These are phyloP conservation scores for Aspergillus sp. DNA, from an alignment of 2,329 filamentous ascomycete species.

Conservation along the genomic window DNA sequence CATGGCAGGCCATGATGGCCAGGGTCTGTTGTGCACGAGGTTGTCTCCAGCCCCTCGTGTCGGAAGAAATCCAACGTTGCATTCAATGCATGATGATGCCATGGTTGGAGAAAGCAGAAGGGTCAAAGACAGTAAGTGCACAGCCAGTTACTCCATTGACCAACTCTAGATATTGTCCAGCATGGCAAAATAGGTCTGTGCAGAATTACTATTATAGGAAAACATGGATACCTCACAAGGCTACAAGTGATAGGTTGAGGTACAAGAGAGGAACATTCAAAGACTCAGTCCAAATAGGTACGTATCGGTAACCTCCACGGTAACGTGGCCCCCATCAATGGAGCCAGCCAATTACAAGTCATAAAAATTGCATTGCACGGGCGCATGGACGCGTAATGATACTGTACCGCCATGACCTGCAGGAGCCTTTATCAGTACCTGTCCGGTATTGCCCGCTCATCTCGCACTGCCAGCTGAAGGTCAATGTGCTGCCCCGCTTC, in stretches of 20 bases:
- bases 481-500: not conserved
- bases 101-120: not conserved
- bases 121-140: not conserved
- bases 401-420: constrained; percentile 1
- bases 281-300: not conserved
- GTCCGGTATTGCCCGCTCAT: not conserved
- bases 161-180: not conserved
- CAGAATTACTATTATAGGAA: not conserved
- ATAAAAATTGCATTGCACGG: not conserved
- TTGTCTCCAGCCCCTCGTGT: not conserved
- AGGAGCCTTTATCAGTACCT: constrained; percentile 2
- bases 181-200: not conserved
- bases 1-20: not conserved
- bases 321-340: not conserved
- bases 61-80: not conserved
- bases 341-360: not conserved
- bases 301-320: not conserved
- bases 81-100: not conserved
- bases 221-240: not conserved
- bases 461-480: not conserved
- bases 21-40: not conserved
- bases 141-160: not conserved
- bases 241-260: not conserved
- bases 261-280: not conserved
- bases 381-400: not conserved